Conservation (phyloP, 441 rosid genomes). For the Erodium texanum region DNA sequence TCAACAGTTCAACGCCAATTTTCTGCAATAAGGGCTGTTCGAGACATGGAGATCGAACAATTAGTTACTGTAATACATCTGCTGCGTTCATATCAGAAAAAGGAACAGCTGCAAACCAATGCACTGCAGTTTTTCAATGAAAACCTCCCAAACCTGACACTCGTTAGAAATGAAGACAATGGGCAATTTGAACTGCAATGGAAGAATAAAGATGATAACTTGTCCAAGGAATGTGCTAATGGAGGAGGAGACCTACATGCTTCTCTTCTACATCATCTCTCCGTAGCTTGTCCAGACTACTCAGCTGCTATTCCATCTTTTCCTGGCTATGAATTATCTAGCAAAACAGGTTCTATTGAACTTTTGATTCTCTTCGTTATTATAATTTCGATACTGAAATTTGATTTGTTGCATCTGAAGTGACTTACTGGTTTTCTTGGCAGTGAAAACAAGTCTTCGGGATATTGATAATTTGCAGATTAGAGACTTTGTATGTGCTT, state of each 20-base stretch:
- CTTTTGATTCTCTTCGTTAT: background rate
- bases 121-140: slow-evolving; percentile 47
- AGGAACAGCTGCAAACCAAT: slow-evolving; percentile 47
- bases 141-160: slow-evolving; percentile 43
- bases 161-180: slow-evolving; percentile 31
- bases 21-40: slow-evolving; percentile 59
- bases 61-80: slow-evolving; percentile 43
- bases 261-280: slow-evolving; percentile 49
- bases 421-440: slow-evolving; percentile 22
- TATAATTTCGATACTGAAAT: background rate
- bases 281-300: slow-evolving; percentile 39
- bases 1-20: slow-evolving; percentile 47
- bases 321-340: slow-evolving; percentile 47
- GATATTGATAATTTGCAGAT: slow-evolving; percentile 35
- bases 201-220: slow-evolving; percentile 31
- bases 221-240: slow-evolving; percentile 22
- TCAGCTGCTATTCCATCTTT: slow-evolving; percentile 28
- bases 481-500: slow-evolving; percentile 41
- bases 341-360: slow-evolving; percentile 28
- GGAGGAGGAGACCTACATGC: slow-evolving; percentile 32
- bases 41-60: slow-evolving; percentile 66
- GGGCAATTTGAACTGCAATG: slow-evolving; percentile 41
- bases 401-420: slow-evolving; percentile 11
- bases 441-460: slow-evolving; percentile 45
- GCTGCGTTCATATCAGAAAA: slow-evolving; percentile 43